Conservation (phyloP, 805 yeast species). For the Komagataella pastoris region DNA sequence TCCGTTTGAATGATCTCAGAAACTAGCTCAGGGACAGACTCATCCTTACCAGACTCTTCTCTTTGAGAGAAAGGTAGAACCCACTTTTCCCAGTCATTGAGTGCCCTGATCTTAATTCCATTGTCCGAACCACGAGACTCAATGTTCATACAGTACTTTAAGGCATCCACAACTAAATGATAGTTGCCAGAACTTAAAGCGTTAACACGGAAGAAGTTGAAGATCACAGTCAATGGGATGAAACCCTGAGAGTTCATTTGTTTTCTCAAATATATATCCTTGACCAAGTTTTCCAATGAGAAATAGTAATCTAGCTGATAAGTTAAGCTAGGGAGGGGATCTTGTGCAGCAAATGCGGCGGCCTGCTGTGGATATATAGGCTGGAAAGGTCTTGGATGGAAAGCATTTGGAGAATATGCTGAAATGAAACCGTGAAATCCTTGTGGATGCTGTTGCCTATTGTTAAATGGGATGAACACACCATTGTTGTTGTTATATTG, state of each 20-base stretch:
- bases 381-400: slow-evolving; percentile 7
- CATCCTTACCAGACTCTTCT: slow-evolving; percentile 30
- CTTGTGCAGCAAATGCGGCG: neutral
- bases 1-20: neutral
- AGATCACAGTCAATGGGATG: slow-evolving; percentile 47
- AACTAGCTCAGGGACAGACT: slow-evolving; percentile 9
- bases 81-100: slow-evolving; percentile 51
- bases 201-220: slow-evolving; percentile 66
- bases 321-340: slow-evolving; percentile 13
- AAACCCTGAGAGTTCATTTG: slow-evolving; percentile 73
- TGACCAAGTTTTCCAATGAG: slow-evolving; percentile 72
- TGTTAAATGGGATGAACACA: slow-evolving; percentile 10
- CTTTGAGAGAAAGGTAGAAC: slow-evolving; percentile 44
- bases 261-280: slow-evolving; percentile 71
- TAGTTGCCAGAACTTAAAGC: slow-evolving; percentile 45
- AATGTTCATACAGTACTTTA: slow-evolving; percentile 34
- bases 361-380: slow-evolving; percentile 10
- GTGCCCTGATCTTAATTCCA: slow-evolving; percentile 48
- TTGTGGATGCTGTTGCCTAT: slow-evolving; percentile 8
- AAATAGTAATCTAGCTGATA: slow-evolving; percentile 84
- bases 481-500: slow-evolving; percentile 5
- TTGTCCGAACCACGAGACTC: slow-evolving; percentile 24
- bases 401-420: neutral
- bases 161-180: slow-evolving; percentile 38
- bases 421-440: neutral